phyloP scores from a whole-genome alignment of 2,329 filamentous ascomycete genomes.

The Davidsoniella virescens region DNA sequence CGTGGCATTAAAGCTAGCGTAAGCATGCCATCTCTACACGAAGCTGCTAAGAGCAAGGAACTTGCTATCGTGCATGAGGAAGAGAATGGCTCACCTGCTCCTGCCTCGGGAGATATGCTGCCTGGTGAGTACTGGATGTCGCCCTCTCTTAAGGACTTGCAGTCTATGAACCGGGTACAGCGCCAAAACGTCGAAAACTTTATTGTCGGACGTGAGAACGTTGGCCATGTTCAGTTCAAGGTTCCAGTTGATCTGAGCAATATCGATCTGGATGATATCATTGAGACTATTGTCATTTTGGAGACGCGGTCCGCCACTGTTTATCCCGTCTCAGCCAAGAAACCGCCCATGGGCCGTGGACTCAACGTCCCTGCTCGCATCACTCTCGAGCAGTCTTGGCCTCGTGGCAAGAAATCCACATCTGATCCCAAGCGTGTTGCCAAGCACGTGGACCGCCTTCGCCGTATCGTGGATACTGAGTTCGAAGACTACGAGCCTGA shows the following conservation, averaged over 20 bases:
- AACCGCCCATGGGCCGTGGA: slow-evolving; percentile 71
- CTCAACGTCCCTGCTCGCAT: slow-evolving; percentile 85
- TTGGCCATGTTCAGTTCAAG: slow-evolving; percentile 70
- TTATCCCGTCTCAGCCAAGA: slow-evolving; percentile 59
- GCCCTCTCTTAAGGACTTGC: slow-evolving; percentile 58
- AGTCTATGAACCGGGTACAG: slow-evolving; percentile 64
- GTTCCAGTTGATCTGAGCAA: slow-evolving; percentile 66
- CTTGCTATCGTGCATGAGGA: slow-evolving; percentile 67
- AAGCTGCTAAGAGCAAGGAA: slow-evolving; percentile 58
- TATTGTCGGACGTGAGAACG: slow-evolving; percentile 64
- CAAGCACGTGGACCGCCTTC: slow-evolving; percentile 72
- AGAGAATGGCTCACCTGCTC: slow-evolving; percentile 25
- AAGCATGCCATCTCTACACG: slow-evolving; percentile 36
- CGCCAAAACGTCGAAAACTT: slow-evolving; percentile 59
- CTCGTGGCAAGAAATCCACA: slow-evolving; percentile 45
- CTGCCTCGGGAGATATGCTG: slow-evolving; percentile 26
- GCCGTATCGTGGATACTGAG: slow-evolving; percentile 60
- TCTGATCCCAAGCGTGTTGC: slow-evolving; percentile 47
- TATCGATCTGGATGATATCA: slow-evolving; percentile 66
- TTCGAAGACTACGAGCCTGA: slow-evolving; percentile 67
- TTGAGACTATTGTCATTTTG: slow-evolving; percentile 59
- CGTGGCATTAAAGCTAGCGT: slow-evolving; percentile 8
- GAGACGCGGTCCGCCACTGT: slow-evolving; percentile 70
- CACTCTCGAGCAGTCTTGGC: slow-evolving; percentile 84
- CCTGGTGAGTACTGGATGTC: slow-evolving; percentile 78